Evolutionary conservation across 192 early-diverging fungal species (phyloP), one percentile per base, ranked within the genome.

Genomic region (Rhizophagus clarus): DNA sequence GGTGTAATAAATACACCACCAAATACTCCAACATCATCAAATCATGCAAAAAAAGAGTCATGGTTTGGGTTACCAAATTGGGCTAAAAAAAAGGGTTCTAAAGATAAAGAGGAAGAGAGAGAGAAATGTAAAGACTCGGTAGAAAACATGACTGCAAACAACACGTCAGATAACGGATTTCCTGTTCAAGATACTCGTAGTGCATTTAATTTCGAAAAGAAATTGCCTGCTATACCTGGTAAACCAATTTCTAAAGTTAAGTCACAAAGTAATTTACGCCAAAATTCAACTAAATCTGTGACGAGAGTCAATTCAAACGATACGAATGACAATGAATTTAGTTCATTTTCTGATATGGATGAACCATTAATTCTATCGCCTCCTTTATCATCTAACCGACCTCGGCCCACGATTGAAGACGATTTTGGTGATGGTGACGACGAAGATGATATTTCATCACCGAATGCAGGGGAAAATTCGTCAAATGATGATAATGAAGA

Each of bases 11-110:
- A 32, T 14, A 34, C 56, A 4, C 74, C 74, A 62, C 32, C 74
- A 24, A 75, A 42, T 47, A 77, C 22, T 45, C 61, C 76, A 22
- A 17, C 24, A 26, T 63, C 74, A 12, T 22, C 74, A 76, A 47
- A n/a, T 34, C 7, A 14, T 3, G 28, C 14, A 56, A 64, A 64
- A 67, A 47, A 45, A 49, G 76, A 78, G 22, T 78, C 76, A 29
- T 78, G 76, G 76, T 12, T 77, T 56, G 40, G 40, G 9, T n/a
- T 78, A 40, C 62, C 60, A n/a, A 66, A n/a, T 68, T 78, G 76
- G 76, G 64, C 76, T 10, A 78, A 78, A 68, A 78, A 78, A 51
- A 78, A 78, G 29, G 64, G 64, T 22, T 78, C 68, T 51, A 77
- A 77, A 68, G 76, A 77, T n/a, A 77, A 77, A 47, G 76, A 77